A percentile compares a stretch with the other conserved stretches of the same genome.
phyloP scores from a whole-genome alignment of 805 yeast genomes.

The Saitoella complicata region DNA sequence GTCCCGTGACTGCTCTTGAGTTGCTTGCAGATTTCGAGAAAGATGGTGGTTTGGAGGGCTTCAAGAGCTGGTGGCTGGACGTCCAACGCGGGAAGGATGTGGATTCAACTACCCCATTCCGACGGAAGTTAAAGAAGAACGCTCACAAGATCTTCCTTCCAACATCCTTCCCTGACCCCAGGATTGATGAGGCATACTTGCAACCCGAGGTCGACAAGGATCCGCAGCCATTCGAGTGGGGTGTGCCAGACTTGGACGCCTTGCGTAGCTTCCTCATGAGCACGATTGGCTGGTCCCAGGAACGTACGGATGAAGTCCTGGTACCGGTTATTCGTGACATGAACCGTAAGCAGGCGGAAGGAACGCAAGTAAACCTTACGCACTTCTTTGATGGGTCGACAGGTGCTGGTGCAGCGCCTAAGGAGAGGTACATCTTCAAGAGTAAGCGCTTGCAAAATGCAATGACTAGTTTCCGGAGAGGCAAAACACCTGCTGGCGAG shows the following conservation, averaged over 20 bases:
- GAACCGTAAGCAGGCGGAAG: constrained; percentile 32
- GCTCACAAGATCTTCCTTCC: constrained; percentile 40
- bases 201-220: constrained; percentile 77
- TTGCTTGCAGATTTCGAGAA: constrained; percentile 66
- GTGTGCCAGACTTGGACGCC: constrained; percentile 68
- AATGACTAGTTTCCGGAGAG: not conserved
- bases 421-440: constrained; percentile 2
- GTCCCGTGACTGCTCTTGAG: constrained; percentile 87
- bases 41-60: constrained; percentile 26
- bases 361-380: constrained; percentile 9
- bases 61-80: constrained; percentile 42
- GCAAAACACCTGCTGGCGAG: no score
- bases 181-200: constrained; percentile 57
- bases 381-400: constrained; percentile 6
- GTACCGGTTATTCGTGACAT: constrained; percentile 72
- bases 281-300: constrained; percentile 67
- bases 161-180: constrained; percentile 50
- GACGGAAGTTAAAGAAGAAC: constrained; percentile 41
- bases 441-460: constrained; percentile 11
- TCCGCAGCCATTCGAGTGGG: constrained; percentile 71
- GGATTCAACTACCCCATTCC: constrained; percentile 28
- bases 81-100: constrained; percentile 22
- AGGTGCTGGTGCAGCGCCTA: constrained; percentile 1
- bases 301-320: constrained; percentile 61
- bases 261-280: constrained; percentile 51